Percentiles rank a stretch among this genome's conserved stretches.
Evolutionary conservation across 148 eudicot genomes (phyloP).

Genomic region (Camellia granthamiana): DNA sequence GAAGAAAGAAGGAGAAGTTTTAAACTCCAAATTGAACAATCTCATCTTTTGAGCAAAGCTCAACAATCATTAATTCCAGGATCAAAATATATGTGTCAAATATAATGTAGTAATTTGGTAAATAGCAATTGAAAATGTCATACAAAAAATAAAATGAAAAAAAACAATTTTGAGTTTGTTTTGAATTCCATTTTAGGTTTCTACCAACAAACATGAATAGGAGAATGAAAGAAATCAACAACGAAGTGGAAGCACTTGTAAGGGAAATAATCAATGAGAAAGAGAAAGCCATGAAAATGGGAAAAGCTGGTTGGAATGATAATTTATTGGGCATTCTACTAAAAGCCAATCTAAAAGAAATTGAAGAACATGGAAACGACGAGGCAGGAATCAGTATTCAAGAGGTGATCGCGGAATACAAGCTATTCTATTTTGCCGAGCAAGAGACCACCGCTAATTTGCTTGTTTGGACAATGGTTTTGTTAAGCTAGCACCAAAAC

Average conservation of each 20-base stretch:
- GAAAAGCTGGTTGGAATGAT: slow-evolving; percentile 11
- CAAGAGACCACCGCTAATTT: slow-evolving; percentile 24
- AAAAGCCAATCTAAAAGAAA: slow-evolving; percentile 23
- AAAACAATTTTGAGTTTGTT: too few species aligned
- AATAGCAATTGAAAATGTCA: not conserved
- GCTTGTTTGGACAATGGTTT: not conserved
- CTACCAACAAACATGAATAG: too few species aligned
- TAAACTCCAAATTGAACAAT: slow-evolving; percentile 20
- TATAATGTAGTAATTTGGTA: too few species aligned
- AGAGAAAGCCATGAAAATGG: slow-evolving; percentile 6
- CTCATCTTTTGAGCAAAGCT: slow-evolving; percentile 18
- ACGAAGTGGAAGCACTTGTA: not conserved
- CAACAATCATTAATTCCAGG: not conserved
- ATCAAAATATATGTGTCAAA: too few species aligned
- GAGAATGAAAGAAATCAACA: too few species aligned
- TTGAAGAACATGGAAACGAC: slow-evolving; percentile 12
- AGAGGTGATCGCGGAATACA: slow-evolving; percentile 26
- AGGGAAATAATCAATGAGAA: not conserved
- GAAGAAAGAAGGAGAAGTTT: slow-evolving; percentile 23
- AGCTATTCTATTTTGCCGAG: slow-evolving; percentile 29
- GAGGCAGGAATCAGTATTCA: not conserved
- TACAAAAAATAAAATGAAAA: not conserved
- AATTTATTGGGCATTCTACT: slow-evolving; percentile 18
- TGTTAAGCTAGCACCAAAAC: too few species aligned
- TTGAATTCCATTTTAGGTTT: too few species aligned